phyloP scores from a whole-genome alignment of 805 yeast species.

The Candida lessepsii region DNA sequence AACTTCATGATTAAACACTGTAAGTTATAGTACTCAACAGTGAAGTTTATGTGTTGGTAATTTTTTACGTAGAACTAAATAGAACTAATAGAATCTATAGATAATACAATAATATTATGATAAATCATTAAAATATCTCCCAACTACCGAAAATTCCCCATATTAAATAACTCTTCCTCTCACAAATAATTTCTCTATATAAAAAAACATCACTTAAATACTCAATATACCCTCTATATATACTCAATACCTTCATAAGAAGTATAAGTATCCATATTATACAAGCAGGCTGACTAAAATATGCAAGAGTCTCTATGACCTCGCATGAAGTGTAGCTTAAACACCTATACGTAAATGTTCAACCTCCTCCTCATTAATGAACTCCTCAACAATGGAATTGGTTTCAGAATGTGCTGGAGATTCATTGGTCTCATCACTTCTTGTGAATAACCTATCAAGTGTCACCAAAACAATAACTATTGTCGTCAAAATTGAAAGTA shows the following conservation, averaged over 20 bases:
- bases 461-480: not conserved
- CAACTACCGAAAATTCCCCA: not conserved
- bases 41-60: not conserved
- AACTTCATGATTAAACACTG: conserved; percentile 27
- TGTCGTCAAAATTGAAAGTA: not conserved
- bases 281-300: too few relatives aligned
- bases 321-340: too few relatives aligned
- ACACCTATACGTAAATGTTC: too few relatives aligned
- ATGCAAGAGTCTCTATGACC: too few relatives aligned
- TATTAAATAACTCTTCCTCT: too few relatives aligned
- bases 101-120: too few relatives aligned
- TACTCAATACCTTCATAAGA: too few relatives aligned
- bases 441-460: not conserved
- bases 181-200: not conserved
- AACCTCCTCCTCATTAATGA: not conserved
- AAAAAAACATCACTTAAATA: too few relatives aligned
- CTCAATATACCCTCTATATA: too few relatives aligned
- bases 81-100: conserved; percentile 1
- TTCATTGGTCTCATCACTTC: not conserved
- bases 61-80: not conserved
- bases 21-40: too few relatives aligned
- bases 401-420: not conserved
- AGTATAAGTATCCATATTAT: too few relatives aligned
- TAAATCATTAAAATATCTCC: not conserved
- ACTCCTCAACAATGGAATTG: not conserved